Base-by-base conservation (phyloP, 805 yeast genomes). In the Scheffersomyces amazonensis region DNA sequence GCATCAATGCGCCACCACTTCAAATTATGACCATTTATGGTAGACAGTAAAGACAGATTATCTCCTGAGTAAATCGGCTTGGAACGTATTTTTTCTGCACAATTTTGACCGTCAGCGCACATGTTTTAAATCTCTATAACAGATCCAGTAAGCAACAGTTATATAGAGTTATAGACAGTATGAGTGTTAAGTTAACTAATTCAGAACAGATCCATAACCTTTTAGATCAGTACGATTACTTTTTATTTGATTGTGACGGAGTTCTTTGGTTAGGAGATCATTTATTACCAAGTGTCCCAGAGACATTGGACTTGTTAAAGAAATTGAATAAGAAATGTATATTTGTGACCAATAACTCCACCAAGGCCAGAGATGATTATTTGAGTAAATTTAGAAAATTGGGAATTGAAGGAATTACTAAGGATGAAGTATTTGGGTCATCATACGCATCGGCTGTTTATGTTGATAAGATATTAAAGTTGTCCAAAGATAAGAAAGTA, bases 181-280 rank as follows among this genome's bases (percentile, higher is more conserved):
- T 52, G 55, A 40, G 53, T 15, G 28, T 34, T n/a, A 52, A 52
- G 32, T 32, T 50, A 11, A 36, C 37, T 8, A 37, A 35, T 8
- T 42, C 44, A 39, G 68, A 66, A 16, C 75, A 75, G 23, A 84
- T 76, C 4, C 62, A 74, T 36, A 53, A 64, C 6, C 64, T 93
- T 33, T 62, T 93, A 8, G 76, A 73, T 47, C 56, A 71, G 36
- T 85, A 83, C 58, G 96, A 89, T 56, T 88, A 87, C 42, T 91
- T 90, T 52, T 67, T 93, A 48, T 93, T 93, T 58, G 99, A 93
- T 55, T 93, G 99, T 66, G 99, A 93, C 58, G 99, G 99, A 22
- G 99, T 93, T 4, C 70, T 93, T 42, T 93, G 99, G 99, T 65
- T 85, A 34, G 98, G 98, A 2, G 80, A 78, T 44, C 86, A 81